Percentiles rank a stretch among this genome's conserved stretches.
Conservation (phyloP, 306 rosid genomes). For the Astragalus membranaceus region DNA sequence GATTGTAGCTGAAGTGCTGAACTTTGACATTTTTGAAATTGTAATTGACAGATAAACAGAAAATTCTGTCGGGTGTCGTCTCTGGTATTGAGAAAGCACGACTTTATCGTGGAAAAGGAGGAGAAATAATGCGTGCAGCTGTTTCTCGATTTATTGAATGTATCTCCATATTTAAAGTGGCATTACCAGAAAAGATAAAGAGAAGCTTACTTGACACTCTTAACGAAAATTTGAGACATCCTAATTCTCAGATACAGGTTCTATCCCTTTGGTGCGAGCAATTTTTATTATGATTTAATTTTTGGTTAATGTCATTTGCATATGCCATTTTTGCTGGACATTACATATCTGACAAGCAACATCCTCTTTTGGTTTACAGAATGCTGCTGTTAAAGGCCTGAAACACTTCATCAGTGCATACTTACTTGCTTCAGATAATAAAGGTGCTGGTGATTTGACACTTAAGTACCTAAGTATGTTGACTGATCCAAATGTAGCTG, state of each 20-base stretch:
- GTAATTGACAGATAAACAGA: constrained; percentile 59
- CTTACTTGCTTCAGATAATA: constrained; percentile 39
- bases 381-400: constrained; percentile 72
- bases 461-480: constrained; percentile 67
- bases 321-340: constrained; percentile 14
- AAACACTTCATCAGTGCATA: constrained; percentile 65
- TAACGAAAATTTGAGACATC: constrained; percentile 92
- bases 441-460: constrained; percentile 42
- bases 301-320: background rate
- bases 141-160: constrained; percentile 90
- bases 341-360: constrained; percentile 5
- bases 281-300: background rate
- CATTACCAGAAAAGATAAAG: constrained; percentile 63
- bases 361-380: constrained; percentile 40
- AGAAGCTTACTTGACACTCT: constrained; percentile 66
- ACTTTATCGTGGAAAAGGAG: constrained; percentile 95
- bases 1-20: constrained; percentile 13
- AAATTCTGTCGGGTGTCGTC: constrained; percentile 64
- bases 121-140: constrained; percentile 94
- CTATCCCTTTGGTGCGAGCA: constrained; percentile 11
- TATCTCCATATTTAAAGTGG: constrained; percentile 48
- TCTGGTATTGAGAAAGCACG: constrained; percentile 91
- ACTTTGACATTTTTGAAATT: constrained; percentile 9
- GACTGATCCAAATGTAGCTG: constrained; percentile 77
- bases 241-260: constrained; percentile 97